Evolutionary conservation across 2,329 filamentous ascomycete genomes (phyloP), one percentile per base, ranked within the genome.

Genomic region (Phaeosphaeria sp.): DNA sequence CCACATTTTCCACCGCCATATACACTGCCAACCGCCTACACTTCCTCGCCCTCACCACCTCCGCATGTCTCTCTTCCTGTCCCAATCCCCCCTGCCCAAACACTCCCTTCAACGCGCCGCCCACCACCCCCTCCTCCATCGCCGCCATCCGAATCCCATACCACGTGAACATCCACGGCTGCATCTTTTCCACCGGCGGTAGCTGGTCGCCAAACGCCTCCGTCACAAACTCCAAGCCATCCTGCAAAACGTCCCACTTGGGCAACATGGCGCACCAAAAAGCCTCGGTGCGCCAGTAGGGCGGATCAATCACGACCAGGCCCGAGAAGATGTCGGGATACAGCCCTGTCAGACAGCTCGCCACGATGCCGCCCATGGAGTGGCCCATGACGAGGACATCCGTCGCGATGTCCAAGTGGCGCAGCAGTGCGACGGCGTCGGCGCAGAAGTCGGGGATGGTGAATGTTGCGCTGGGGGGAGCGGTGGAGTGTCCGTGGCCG

Each of bases 131-230:
- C 42, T 43, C 27, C 2, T 59, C 36, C 18, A 53, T 64, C 7
- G 58, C 62, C 41, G 50, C 25, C 1, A 55, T 23, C 3, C 62
- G 58, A 10, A 62, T 46, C 11, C 50, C 21, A 46, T 61, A 61
- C 66, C 60, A 68, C 17, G 55, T 58, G 50, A 56, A 66, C 57
- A 64, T 60, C 62, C 62, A 66, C 18, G 49, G 47, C 7, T 62
- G 62, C 21, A 54, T 54, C 13, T 22, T 46, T 0, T 21, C 43
- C 21, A 7, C 4, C 9, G 51, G 55, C n/a, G 43, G 42, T 18
- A 52, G 23, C 41, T 54, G 52, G 30, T 49, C 53, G 1, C 53
- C 50, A 48, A 50, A 62, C 5, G 46, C 44, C 44, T 49, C 21
- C 2, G 46, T 46, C 17, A 47, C 44, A 13, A 55, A 52, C 10